Percentiles rank a stretch among this genome's conserved stretches.
Conservation (phyloP, 2,329 filamentous ascomycete genomes). For the Trichoderma aggressivum region DNA sequence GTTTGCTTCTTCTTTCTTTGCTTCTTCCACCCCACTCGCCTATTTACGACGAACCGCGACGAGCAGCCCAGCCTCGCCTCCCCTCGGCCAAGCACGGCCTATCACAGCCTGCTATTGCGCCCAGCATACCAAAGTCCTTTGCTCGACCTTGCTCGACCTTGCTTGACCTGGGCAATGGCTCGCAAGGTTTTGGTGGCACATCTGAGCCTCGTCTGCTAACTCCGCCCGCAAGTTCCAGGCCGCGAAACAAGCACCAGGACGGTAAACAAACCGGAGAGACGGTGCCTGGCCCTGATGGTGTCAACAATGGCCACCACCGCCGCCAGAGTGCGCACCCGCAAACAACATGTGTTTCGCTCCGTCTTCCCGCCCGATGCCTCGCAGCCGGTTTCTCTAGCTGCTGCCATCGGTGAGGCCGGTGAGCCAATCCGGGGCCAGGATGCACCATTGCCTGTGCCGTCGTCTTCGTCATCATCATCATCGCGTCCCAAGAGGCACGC, state of each 20-base stretch:
- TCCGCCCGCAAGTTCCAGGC: conserved; percentile 10
- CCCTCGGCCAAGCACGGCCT: background rate
- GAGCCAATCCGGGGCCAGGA: conserved; percentile 46
- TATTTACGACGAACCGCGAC: conserved; percentile 5
- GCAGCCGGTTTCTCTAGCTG: conserved; percentile 45
- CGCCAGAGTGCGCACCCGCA: conserved; percentile 46
- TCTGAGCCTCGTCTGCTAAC: conserved; percentile 13
- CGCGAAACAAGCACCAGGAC: background rate
- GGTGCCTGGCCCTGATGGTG: background rate
- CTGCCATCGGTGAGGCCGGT: conserved; percentile 40
- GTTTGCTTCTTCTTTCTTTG: background rate
- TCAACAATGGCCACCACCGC: conserved; percentile 31
- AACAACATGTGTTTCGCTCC: conserved; percentile 51
- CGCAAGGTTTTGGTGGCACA: background rate
- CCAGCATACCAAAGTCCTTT: background rate
- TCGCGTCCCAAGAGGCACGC: conserved; percentile 20
- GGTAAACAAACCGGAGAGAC: background rate
- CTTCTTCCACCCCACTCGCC: conserved; percentile 10
- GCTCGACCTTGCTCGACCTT: background rate
- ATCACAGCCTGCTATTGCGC: background rate
- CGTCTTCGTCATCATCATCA: conserved; percentile 23
- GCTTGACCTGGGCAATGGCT: background rate
- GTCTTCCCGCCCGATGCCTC: conserved; percentile 53
- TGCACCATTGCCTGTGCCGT: conserved; percentile 20
- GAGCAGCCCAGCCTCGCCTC: conserved; percentile 5